A percentile compares a stretch with the other conserved stretches of the same genome.
Evolutionary conservation across 2,329 filamentous ascomycete species (phyloP).

Genomic region (Ophiostoma ulmi): DNA sequence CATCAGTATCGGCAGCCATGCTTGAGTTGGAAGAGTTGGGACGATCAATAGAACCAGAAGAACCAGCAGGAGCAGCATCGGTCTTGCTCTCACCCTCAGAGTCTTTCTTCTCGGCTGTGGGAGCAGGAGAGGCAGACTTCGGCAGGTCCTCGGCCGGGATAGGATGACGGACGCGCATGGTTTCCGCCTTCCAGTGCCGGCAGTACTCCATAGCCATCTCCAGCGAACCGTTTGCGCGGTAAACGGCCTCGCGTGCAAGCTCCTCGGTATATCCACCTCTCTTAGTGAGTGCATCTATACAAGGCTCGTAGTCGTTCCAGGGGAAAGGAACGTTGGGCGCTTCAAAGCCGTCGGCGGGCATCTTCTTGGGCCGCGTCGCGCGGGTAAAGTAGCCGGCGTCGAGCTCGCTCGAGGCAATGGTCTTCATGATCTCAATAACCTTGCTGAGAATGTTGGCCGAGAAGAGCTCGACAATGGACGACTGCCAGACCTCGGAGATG

Average conservation of each 20-base stretch:
- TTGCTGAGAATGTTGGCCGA: constrained; percentile 67
- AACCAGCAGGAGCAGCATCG: background rate
- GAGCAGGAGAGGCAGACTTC: background rate
- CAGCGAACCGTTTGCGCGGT: constrained; percentile 67
- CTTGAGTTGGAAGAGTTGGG: background rate
- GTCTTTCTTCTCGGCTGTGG: background rate
- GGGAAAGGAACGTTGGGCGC: constrained; percentile 42
- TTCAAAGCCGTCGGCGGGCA: constrained; percentile 34
- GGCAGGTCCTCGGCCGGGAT: constrained; percentile 55
- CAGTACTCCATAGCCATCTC: constrained; percentile 69
- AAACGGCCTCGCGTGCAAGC: constrained; percentile 72
- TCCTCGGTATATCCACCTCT: constrained; percentile 51
- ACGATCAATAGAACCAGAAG: background rate
- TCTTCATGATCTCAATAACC: constrained; percentile 76
- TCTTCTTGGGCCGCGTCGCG: constrained; percentile 12
- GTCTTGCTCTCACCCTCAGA: background rate
- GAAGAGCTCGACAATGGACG: constrained; percentile 73
- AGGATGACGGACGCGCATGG: constrained; percentile 59
- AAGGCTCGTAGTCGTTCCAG: constrained; percentile 40
- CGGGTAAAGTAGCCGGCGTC: constrained; percentile 43
- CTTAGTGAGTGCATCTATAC: constrained; percentile 34
- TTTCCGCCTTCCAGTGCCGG: constrained; percentile 52
- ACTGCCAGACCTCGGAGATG: constrained; percentile 77
- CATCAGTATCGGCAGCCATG: background rate
- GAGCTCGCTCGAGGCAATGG: constrained; percentile 69